phyloP scores from a whole-genome alignment of 352 stramenopile genomes.

The Sclerospora graminicola region DNA sequence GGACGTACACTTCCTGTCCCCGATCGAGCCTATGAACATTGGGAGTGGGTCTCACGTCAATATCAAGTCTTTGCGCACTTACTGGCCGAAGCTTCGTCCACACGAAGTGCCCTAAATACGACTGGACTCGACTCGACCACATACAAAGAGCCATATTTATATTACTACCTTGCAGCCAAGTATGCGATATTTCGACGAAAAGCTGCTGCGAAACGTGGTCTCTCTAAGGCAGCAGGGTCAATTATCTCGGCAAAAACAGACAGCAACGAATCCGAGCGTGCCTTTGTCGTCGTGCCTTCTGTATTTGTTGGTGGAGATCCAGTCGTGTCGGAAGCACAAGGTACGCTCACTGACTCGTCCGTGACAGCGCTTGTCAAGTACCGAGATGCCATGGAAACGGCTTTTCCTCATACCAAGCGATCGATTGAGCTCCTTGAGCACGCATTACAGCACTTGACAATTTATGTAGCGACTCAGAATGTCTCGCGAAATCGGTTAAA shows the following conservation, averaged over 20 bases:
- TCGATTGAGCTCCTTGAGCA: slow-evolving; percentile 71
- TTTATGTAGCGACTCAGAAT: slow-evolving; percentile 60
- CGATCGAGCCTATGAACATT: slow-evolving; percentile 70
- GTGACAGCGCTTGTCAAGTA: slow-evolving; percentile 53
- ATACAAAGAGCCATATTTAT: slow-evolving; percentile 85
- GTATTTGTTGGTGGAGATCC: slow-evolving; percentile 62
- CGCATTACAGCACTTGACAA: slow-evolving; percentile 58
- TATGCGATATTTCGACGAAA: slow-evolving; percentile 71
- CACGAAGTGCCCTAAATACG: slow-evolving; percentile 42
- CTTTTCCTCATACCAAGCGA: slow-evolving; percentile 53
- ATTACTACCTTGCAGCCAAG: slow-evolving; percentile 77
- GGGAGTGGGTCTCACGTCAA: slow-evolving; percentile 76
- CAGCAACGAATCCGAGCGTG: slow-evolving; percentile 23
- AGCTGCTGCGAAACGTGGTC: slow-evolving; percentile 43
- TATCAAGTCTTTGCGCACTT: slow-evolving; percentile 85
- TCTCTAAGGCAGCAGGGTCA: slow-evolving; percentile 17
- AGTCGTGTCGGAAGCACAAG: slow-evolving; percentile 37
- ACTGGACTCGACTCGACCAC: slow-evolving; percentile 63
- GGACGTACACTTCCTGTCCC: slow-evolving; percentile 34
- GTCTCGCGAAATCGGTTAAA: slow-evolving; percentile 58
- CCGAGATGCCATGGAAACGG: slow-evolving; percentile 43
- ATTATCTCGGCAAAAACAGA: slow-evolving; percentile 11
- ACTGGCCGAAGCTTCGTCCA: slow-evolving; percentile 55
- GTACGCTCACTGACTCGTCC: slow-evolving; percentile 33
- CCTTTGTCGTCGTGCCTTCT: slow-evolving; percentile 68